Percentiles rank a stretch among this genome's conserved stretches.
Evolutionary conservation across 2,329 filamentous ascomycete species (phyloP).

Genomic region (Fusarium denticulatum): DNA sequence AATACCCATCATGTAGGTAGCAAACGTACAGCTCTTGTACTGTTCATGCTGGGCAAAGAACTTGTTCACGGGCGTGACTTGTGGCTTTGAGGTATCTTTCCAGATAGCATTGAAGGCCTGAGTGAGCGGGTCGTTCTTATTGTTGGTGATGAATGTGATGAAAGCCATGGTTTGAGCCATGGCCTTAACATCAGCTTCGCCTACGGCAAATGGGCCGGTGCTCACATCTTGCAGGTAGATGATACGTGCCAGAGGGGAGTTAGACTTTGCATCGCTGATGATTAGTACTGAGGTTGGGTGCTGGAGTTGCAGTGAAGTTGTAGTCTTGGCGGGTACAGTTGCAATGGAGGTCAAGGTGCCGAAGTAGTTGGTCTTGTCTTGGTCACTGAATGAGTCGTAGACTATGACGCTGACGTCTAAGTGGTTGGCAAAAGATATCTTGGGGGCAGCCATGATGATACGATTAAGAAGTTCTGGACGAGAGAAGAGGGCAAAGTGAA

Average conservation of each 20-base stretch:
- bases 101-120: background rate
- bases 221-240: background rate
- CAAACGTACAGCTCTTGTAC: background rate
- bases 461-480: background rate
- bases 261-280: background rate
- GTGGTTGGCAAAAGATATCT: background rate
- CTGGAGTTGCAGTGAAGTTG: background rate
- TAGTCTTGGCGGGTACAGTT: background rate
- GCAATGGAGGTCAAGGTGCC: background rate
- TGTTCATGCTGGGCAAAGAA: background rate
- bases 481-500: too few relatives aligned
- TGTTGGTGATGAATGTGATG: background rate
- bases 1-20: constrained; percentile 1
- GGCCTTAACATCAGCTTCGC: background rate
- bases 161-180: background rate
- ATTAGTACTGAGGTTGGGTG: background rate
- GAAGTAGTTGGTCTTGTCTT: constrained; percentile 4
- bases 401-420: background rate
- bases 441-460: background rate
- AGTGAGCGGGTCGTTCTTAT: background rate
- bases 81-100: background rate
- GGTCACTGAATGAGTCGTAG: background rate
- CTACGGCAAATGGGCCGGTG: background rate
- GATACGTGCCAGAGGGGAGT: background rate
- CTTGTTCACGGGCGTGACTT: background rate